These are phyloP conservation scores for Sporormia fimetaria DNA, from an alignment of 495 filamentous ascomycete genomes.

Conservation along the genomic window DNA sequence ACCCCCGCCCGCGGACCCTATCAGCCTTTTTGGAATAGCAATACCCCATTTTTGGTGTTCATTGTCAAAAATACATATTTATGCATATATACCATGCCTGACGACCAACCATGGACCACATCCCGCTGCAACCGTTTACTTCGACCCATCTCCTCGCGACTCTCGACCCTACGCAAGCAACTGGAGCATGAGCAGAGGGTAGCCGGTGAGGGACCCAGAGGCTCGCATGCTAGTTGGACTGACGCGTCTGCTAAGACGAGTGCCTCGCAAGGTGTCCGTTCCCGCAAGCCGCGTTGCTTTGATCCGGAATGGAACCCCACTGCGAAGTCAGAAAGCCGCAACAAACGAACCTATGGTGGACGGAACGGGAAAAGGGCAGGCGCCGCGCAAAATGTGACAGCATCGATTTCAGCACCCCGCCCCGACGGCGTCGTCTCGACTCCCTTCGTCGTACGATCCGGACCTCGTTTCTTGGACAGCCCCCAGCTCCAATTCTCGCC, in stretches of 20 bases:
- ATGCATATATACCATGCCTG: conserved; percentile 11
- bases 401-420: neutral
- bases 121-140: conserved; percentile 24
- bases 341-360: conserved; percentile 16
- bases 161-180: conserved; percentile 20
- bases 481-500: conserved; percentile 18
- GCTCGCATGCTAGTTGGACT: neutral
- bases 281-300: conserved; percentile 17
- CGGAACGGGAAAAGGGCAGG: conserved; percentile 3
- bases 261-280: conserved; percentile 8
- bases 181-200: conserved; percentile 1
- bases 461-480: conserved; percentile 6
- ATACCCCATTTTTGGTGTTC: neutral
- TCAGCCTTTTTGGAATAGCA: neutral
- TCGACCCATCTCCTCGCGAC: conserved; percentile 18
- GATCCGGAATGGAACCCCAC: conserved; percentile 24
- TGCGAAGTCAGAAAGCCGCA: neutral
- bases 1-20: neutral
- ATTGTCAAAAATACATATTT: conserved; percentile 11
- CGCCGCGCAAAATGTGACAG: neutral
- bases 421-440: conserved; percentile 22
- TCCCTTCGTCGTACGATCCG: conserved; percentile 15
- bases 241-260: conserved; percentile 4
- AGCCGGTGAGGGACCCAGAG: conserved; percentile 2
- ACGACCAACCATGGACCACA: conserved; percentile 22